Base-by-base conservation (phyloP, 2,329 filamentous ascomycete species). In the Fusarium longipes region DNA sequence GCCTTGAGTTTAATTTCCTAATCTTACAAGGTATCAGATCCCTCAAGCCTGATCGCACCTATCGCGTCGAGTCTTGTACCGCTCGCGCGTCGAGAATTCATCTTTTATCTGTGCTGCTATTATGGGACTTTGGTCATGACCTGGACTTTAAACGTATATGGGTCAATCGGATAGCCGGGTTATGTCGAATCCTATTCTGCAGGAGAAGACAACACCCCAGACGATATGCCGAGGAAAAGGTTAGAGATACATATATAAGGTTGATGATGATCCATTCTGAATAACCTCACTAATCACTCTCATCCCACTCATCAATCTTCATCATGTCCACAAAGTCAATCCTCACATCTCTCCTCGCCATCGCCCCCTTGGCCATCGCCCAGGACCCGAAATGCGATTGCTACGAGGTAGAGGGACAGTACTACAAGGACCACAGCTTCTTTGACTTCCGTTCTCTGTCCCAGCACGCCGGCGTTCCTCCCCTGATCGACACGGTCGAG, bases 371-470 rank as follows among this genome's bases (percentile, higher is more conserved):
- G 52, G 67, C 60, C 30, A 20, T 73, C 27, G 69, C 60, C 40
- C 64, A 74, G 29, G 64, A 71, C 44, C 64, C 68, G 11, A 39
- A 71, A 35, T 77, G 75, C 55, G 74, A 77, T 51, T 77, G 75
- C 51, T 77, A 74, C n/a, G 54, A 76, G 17, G 74, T 65, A 9
- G 66, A 73, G 20, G 72, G 71, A 11, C 67, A 61, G 10, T 75
- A 75, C 63, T 77, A 69, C 57, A 57, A 54, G 6, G 55, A 57
- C 18, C 73, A 75, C 40, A 58, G 66, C 15, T 77, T 76, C 58
- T 73, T 67, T 58, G 75, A 77, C 68, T 77, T 76, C 63, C 74
- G 75, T n/a, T 73, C 68, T 10, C 65, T 77, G 0, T 66, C 68
- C 5, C 52, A 74, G 20, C 63, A 73, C 35, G 71, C 72, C n/a